Evolutionary conservation across 2,329 filamentous ascomycete species (phyloP), one percentile per base, ranked within the genome.

Genomic region (Plectosphaerella cucumerina): DNA sequence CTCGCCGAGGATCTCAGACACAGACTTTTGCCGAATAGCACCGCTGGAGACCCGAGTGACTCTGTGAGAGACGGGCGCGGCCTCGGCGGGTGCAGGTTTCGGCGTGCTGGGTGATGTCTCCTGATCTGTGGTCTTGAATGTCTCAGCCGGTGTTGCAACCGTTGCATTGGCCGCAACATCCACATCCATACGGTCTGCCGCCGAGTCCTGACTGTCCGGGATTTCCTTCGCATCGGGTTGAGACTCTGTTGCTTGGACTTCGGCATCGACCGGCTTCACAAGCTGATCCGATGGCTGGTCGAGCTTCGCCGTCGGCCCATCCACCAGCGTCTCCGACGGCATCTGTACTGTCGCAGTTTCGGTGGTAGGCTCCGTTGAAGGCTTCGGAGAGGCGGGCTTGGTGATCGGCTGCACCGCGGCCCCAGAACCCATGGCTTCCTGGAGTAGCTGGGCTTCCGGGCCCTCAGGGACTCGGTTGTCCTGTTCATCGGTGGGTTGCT

Each of bases 31-130:
- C 54, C 82, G 77, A 58, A 89, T 82, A 3, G 84, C 82, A 41
- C 85, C 86, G 10, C 87, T 88, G 3, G 84, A 83, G 20, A 88
- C 83, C 58, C 86, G 72, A 1, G 85, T 89, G 11, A 84, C 86
- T 70, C 39, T 18, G 10, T 42, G 39, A 42, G 39, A 42, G 17
- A 42, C 39, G n/a, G 39, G 41, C 58, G 58, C 56, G 49, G 53
- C 55, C 41, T 51, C 48, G 42, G 50, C 44, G 5, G 57, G 52
- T 42, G 39, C n/a, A 8, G 39, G 10, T 6, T 42, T 17, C 6
- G 39, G 39, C 9, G 39, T 42, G 20, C 39, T 42, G n/a, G 39
- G 39, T 12, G n/a, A 18, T n/a, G 18, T 42, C n/a, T 18, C 15
- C 2, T 20, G n/a, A 12, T 18, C n/a, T 21, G n/a, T 18, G n/a